Conservation (phyloP, 1,284 basidiomycete genomes). For the Ganoderma multipileum region DNA sequence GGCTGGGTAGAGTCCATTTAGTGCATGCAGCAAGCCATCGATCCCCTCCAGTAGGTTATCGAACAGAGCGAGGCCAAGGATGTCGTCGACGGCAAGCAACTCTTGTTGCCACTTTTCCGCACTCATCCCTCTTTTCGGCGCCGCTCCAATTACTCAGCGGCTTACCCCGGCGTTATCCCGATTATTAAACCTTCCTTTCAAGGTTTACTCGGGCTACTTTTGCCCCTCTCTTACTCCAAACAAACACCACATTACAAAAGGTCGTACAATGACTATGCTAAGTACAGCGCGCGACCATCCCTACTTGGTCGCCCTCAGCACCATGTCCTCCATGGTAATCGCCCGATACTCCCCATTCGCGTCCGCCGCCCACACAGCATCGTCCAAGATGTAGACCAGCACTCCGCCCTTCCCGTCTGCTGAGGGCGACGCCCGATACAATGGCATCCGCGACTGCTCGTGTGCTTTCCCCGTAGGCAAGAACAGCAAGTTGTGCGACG, state of each 20-base stretch:
- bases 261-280: constrained; percentile 3
- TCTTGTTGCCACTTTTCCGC: constrained; percentile 28
- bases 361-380: constrained; percentile 83
- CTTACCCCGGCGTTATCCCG: constrained; percentile 9
- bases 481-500: constrained; percentile 87
- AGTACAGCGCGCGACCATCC: constrained; percentile 6
- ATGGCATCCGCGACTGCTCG: constrained; percentile 81
- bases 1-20: constrained; percentile 84
- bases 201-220: background rate
- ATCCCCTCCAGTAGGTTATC: constrained; percentile 50
- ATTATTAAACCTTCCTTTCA: background rate
- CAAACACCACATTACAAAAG: constrained; percentile 4
- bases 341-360: constrained; percentile 63
- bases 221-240: background rate
- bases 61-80: constrained; percentile 31
- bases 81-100: constrained; percentile 23
- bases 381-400: constrained; percentile 85
- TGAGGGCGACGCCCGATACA: constrained; percentile 82
- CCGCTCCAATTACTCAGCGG: constrained; percentile 31
- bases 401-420: constrained; percentile 87
- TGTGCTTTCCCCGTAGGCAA: constrained; percentile 87
- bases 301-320: constrained; percentile 59
- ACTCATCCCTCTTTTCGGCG: constrained; percentile 21
- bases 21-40: constrained; percentile 83
- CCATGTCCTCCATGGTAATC: constrained; percentile 73